These are phyloP conservation scores for Chimonanthus praecox DNA, from an alignment of 164 flowering plant genomes.

Conservation along the genomic window DNA sequence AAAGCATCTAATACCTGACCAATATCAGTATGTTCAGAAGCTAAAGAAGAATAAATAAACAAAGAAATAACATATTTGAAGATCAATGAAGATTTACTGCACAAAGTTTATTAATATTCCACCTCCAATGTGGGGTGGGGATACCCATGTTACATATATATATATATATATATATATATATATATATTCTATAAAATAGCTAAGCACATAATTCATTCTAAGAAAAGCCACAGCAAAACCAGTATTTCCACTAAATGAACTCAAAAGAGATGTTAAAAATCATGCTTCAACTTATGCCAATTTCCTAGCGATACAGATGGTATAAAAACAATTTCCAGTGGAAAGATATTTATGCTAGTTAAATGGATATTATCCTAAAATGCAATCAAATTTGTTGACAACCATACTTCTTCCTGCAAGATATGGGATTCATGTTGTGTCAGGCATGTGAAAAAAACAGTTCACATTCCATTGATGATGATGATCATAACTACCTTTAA, in stretches of 20 bases:
- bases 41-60: no score
- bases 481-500: slow-evolving; percentile 47
- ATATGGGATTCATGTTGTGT: neutral
- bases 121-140: no score
- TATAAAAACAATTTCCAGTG: neutral
- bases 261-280: neutral
- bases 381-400: neutral
- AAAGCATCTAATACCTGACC: no score
- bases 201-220: neutral
- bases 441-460: neutral
- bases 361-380: neutral
- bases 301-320: neutral
- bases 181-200: no score
- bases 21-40: no score
- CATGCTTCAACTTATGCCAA: neutral
- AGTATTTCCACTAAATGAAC: no score
- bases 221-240: neutral
- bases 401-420: neutral
- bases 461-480: neutral
- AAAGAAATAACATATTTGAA: no score
- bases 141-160: no score
- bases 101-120: no score
- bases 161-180: no score
- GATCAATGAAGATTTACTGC: no score
- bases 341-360: neutral